Evolutionary conservation across 1,284 basidiomycete genomes (phyloP).

Genomic region (Irpex sp.): DNA sequence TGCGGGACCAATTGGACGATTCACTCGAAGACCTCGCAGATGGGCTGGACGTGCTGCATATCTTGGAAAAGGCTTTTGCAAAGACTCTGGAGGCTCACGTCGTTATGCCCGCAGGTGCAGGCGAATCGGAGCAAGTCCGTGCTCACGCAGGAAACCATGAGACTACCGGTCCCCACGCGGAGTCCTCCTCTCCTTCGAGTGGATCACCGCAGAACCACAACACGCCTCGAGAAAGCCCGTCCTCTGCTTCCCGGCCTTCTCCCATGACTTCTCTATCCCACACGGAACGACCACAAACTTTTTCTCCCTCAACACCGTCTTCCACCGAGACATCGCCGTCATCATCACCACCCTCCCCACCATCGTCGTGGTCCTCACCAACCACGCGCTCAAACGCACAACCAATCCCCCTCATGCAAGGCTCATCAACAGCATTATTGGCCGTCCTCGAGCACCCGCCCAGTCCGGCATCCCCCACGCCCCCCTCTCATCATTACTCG

Average conservation of each 20-base stretch:
- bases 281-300: not conserved
- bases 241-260: not conserved
- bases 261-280: not conserved
- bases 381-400: constrained; percentile 3
- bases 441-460: constrained; percentile 54
- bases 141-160: not conserved
- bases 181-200: constrained; percentile 2
- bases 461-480: not conserved
- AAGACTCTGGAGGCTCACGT: constrained; percentile 60
- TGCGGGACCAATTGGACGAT: constrained; percentile 40
- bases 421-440: constrained; percentile 69
- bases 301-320: constrained; percentile 6
- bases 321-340: constrained; percentile 4
- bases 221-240: not conserved
- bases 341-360: not conserved
- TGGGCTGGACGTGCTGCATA: constrained; percentile 62
- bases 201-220: not conserved
- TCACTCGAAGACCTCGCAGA: constrained; percentile 60
- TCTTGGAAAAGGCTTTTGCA: constrained; percentile 66
- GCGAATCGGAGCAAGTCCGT: not conserved
- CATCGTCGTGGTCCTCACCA: not conserved
- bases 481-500: not conserved
- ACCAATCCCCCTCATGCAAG: constrained; percentile 45
- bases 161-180: not conserved
- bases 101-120: constrained; percentile 14